A percentile compares a stretch with the other conserved stretches of the same genome.
Evolutionary conservation across 2,329 filamentous ascomycete species (phyloP).

Genomic region (Conoideocrella luteorostrata): DNA sequence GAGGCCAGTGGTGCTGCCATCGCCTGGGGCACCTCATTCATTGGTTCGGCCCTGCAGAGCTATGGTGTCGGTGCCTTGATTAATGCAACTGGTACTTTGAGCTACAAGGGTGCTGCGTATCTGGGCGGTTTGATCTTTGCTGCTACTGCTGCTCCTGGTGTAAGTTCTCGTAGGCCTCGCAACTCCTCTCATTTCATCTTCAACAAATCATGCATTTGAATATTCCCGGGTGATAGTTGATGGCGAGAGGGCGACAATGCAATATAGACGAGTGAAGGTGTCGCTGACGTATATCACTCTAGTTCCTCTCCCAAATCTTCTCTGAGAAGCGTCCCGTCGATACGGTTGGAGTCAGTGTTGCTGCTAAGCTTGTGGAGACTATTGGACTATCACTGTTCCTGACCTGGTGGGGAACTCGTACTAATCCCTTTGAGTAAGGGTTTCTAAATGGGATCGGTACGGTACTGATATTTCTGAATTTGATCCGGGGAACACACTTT

Average conservation of each 20-base stretch:
- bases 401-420: slow-evolving; percentile 95
- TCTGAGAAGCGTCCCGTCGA: slow-evolving; percentile 89
- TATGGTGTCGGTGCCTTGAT: slow-evolving; percentile 86
- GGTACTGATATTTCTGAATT: background rate
- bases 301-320: slow-evolving; percentile 83
- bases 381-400: slow-evolving; percentile 86
- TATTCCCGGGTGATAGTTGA: no score
- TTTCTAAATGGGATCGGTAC: background rate
- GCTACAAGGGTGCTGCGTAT: slow-evolving; percentile 96
- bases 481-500: background rate
- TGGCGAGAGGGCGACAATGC: no score
- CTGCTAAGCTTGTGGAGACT: slow-evolving; percentile 86
- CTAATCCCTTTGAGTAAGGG: slow-evolving; percentile 76
- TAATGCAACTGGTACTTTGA: slow-evolving; percentile 91
- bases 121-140: slow-evolving; percentile 87
- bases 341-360: slow-evolving; percentile 76
- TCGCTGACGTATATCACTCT: no score
- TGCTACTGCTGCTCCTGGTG: slow-evolving; percentile 78
- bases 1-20: slow-evolving; percentile 83
- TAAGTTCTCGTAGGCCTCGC: slow-evolving; percentile 36
- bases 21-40: slow-evolving; percentile 83
- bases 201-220: no score
- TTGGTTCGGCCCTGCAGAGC: slow-evolving; percentile 81
- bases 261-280: no score
- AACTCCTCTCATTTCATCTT: background rate